These are phyloP conservation scores for Sphaerulina vaccinii DNA, from an alignment of 2,329 filamentous ascomycete genomes.

Conservation along the genomic window DNA sequence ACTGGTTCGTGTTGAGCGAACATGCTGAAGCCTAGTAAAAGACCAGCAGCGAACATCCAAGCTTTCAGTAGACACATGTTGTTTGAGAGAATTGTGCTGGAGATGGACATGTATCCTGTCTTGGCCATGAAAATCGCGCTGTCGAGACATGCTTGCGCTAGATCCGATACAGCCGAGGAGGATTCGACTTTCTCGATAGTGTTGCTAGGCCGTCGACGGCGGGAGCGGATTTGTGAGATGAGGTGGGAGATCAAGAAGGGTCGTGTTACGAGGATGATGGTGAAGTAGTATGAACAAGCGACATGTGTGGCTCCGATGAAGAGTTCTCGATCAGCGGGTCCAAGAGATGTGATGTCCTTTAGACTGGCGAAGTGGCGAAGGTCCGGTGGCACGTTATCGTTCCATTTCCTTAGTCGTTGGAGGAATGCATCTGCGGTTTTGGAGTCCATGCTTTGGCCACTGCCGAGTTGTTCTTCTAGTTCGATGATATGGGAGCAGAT, in stretches of 20 bases:
- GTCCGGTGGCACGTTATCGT: conserved; percentile 20
- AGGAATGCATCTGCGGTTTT: conserved; percentile 23
- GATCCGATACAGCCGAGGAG: conserved; percentile 28
- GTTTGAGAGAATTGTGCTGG: conserved; percentile 43
- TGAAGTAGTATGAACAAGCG: conserved; percentile 59
- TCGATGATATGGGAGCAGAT: conserved; percentile 27
- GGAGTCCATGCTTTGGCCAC: conserved; percentile 18
- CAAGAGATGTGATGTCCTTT: conserved; percentile 19
- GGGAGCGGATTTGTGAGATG: conserved; percentile 40
- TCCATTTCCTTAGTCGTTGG: conserved; percentile 23
- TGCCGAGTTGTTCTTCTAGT: conserved; percentile 25
- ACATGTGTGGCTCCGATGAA: conserved; percentile 47
- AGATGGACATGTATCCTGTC: conserved; percentile 48
- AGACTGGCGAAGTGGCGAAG: conserved; percentile 28
- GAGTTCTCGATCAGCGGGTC: conserved; percentile 22
- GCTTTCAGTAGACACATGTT: conserved; percentile 61
- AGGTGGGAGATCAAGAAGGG: conserved; percentile 56
- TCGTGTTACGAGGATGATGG: conserved; percentile 57
- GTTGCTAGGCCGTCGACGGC: conserved; percentile 8
- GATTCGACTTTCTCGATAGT: conserved; percentile 23
- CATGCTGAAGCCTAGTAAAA: conserved; percentile 58
- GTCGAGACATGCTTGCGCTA: conserved; percentile 57
- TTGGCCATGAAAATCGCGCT: conserved; percentile 57
- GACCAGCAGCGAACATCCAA: conserved; percentile 56
- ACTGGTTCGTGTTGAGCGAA: conserved; percentile 52